Conservation (phyloP, 129 eudicot genomes). For the Arctium minus region DNA sequence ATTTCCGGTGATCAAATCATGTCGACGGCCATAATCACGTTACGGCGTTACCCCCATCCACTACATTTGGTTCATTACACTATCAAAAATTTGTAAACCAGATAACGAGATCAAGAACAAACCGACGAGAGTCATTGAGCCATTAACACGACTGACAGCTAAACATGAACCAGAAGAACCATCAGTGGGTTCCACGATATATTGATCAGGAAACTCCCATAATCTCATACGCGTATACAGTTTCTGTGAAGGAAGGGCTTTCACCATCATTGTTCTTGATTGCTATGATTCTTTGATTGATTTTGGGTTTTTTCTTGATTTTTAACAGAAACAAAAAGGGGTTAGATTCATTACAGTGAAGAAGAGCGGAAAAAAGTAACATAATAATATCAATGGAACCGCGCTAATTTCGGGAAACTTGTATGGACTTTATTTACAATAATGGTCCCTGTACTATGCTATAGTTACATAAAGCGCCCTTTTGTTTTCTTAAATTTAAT, state of each 20-base stretch:
- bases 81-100: neutral
- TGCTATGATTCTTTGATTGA: neutral
- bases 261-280: conserved; percentile 49
- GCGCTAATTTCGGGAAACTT: neutral
- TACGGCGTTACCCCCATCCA: neutral
- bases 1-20: neutral
- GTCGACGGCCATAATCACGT: neutral
- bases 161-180: conserved; percentile 72
- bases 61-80: neutral
- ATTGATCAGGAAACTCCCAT: conserved; percentile 82
- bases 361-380: neutral
- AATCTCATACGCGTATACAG: conserved; percentile 69
- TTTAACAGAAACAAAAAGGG: neutral
- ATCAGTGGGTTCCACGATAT: conserved; percentile 80
- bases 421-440: conserved; percentile 6
- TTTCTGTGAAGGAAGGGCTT: conserved; percentile 57
- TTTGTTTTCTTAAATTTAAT: neutral
- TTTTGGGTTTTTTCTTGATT: neutral
- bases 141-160: conserved; percentile 65
- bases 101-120: neutral
- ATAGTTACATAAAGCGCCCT: neutral
- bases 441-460: neutral
- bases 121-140: conserved; percentile 53
- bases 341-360: neutral
- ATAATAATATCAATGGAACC: neutral